Base-by-base conservation (phyloP, 75 land plant genomes). In the Adiantum capillusveneris region DNA sequence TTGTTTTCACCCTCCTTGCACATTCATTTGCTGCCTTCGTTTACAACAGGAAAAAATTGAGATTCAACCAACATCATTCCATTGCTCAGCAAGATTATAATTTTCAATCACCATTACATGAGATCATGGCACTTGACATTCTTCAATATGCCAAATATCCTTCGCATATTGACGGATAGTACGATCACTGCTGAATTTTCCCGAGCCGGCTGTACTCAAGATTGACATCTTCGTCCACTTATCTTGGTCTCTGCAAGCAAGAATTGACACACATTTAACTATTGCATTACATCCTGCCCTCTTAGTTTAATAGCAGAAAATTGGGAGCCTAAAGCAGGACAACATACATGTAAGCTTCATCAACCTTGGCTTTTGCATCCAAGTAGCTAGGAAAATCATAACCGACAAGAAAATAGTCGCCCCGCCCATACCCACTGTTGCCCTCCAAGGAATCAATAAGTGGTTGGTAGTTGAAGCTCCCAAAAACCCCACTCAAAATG, bases 151-250 rank as follows among this genome's bases (percentile, higher is more conserved):
- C 98, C 98, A 94, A 13, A 94, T 90, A 41, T 83, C 95, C 45
- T 77, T 84, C 28, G 96, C 98, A 62, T 94, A 94, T 64, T 94
- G 82, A 1, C 70, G 58, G 65, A 89, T 94, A 7, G 98, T 90
- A 0, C 98, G 62, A 63, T 94, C 98, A 52, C 96, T 94, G 76
- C 96, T 86, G 70, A 94, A 94, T 60, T 90, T 90, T n/a, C 98
- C 98, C 49, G 84, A 75, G 25, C 87, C 90, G 43, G 98, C 96
- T 2, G 96, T 89, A 66, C 91, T 94, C 57, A 80, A 16, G 41
- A 90, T 90, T 0, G 88, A 84, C 84, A 83, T 90, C 62, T 79
- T 86, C 22, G 74, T 69, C 96, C 96, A 90, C 44, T 74, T 70
- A 63, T 75, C 76, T 41, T 62, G 50, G 37, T 90, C 79, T 79